Conservation (phyloP, 805 yeast genomes). For the Yamadazyma scolyti region DNA sequence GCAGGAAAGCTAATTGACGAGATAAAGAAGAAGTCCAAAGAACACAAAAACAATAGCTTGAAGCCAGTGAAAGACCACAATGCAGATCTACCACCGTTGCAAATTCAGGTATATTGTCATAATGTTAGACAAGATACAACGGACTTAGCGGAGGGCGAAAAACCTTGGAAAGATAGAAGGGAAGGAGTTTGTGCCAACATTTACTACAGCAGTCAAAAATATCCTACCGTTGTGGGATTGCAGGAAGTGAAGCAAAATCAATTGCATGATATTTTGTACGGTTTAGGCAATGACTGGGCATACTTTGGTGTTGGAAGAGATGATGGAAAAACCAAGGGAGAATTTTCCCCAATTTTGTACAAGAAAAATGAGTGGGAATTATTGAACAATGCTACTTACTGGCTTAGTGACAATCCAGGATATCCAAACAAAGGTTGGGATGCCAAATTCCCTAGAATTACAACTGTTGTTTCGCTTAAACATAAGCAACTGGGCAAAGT, state of each 20-base stretch:
- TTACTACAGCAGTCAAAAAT: conserved; percentile 14
- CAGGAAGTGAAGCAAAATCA: conserved; percentile 38
- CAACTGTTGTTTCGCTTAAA: conserved; percentile 28
- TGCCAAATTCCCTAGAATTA: conserved; percentile 40
- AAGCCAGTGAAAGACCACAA: conserved; percentile 5
- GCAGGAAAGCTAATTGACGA: conserved; percentile 1
- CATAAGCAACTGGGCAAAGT: conserved; percentile 16
- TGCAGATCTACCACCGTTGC: conserved; percentile 10
- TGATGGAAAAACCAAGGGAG: conserved; percentile 26
- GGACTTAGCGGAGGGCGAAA: conserved; percentile 32
- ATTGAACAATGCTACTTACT: conserved; percentile 17
- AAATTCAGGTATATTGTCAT: conserved; percentile 32
- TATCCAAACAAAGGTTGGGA: conserved; percentile 43
- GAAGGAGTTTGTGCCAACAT: conserved; percentile 37
- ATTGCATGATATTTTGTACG: conserved; percentile 24
- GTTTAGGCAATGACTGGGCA: conserved; percentile 21
- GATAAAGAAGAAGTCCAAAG: conserved; percentile 3
- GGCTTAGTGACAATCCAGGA: conserved; percentile 26
- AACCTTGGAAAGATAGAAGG: conserved; percentile 43
- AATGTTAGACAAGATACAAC: conserved; percentile 41
- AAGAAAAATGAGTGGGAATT: conserved; percentile 20
- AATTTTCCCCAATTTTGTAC: conserved; percentile 25
- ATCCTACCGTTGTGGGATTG: conserved; percentile 35
- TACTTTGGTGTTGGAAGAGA: conserved; percentile 28
- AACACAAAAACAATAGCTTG: neutral